Percentiles rank a stretch among this genome's conserved stretches.
Conservation (phyloP, 345 rosid genomes). For the Aurinia saxatilis region DNA sequence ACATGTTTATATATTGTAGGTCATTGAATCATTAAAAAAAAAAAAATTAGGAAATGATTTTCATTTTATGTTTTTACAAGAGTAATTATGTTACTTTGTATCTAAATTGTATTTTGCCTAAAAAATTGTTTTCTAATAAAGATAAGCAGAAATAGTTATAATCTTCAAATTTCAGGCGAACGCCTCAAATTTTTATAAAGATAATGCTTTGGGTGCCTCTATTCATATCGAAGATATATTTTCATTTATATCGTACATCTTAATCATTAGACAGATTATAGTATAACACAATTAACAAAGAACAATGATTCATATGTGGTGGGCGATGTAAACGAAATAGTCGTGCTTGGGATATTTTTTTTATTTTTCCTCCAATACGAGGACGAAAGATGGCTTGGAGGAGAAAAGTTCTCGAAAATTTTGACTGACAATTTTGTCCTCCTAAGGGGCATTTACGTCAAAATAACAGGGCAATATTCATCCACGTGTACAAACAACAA, state of each 20-base stretch:
- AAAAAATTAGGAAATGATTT: too few relatives aligned
- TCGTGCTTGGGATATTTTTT: neutral
- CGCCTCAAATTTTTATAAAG: neutral
- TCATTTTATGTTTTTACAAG: too few relatives aligned
- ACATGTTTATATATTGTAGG: too few relatives aligned
- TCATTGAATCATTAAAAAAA: too few relatives aligned
- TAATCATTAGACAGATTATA: constrained; percentile 1
- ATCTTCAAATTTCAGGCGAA: neutral
- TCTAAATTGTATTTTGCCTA: too few relatives aligned
- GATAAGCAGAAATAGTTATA: too few relatives aligned
- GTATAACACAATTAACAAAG: neutral
- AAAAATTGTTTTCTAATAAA: too few relatives aligned
- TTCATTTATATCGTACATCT: neutral
- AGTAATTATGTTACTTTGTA: too few relatives aligned
- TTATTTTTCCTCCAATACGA: neutral
- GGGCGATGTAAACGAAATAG: neutral
- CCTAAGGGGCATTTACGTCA: constrained; percentile 21
- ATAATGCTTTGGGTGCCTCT: too few relatives aligned
- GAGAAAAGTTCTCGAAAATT: neutral
- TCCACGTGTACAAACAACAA: constrained; percentile 24
- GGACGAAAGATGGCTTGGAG: constrained; percentile 6
- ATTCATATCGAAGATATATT: too few relatives aligned
- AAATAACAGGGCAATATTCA: constrained; percentile 16
- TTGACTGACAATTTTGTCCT: constrained; percentile 5
- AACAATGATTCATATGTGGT: neutral